Evolutionary conservation across 106 monocot genomes (phyloP), one percentile per base, ranked within the genome.

Genomic region (Gastrodia elata): DNA sequence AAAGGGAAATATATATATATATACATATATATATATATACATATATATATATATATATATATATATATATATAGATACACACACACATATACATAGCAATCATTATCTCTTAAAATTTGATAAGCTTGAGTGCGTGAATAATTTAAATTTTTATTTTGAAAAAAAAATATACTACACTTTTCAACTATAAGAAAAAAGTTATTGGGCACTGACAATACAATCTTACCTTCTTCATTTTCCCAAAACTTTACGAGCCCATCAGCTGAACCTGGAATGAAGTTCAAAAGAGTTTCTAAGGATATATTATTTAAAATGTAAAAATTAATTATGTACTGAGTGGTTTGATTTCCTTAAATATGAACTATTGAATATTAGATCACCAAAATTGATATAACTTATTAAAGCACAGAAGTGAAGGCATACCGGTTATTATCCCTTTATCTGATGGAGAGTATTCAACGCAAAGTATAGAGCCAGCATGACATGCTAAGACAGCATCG

Each of bases 401-500:
- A 67, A 37, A 67, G n/a, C 37, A 38, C 34, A 10, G 18, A 67
- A 38, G 18, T 49, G 57, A 30, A 64, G 25, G 77, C 77, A 35
- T 75, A 98, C 98, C 98, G 64, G 93, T 98, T 42, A 98, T 91
- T 78, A 98, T 82, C 75, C 93, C 98, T 88, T 77, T 84, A 73
- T 98, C 93, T 32, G 93, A 82, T 71, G 91, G 84, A 36, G 98
- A 98, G 78, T 93, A 83, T 80, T 98, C 98, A 27, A 91, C 93
- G 74, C 86, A 88, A n/a, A 88, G 80, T 64, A 98, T 80, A 43
- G 98, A 92, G 41, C 98, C 98, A 80, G 93, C 84, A 85, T 98
- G 98, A 77, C 91, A 98, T 44, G 98, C 88, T 93, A 98, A 83
- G 70, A 98, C 93, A 64, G 98, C 91, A 86, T 98, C 98, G 85